phyloP scores from a whole-genome alignment of 2,329 filamentous ascomycete species.

The Leptographium radiaticola region DNA sequence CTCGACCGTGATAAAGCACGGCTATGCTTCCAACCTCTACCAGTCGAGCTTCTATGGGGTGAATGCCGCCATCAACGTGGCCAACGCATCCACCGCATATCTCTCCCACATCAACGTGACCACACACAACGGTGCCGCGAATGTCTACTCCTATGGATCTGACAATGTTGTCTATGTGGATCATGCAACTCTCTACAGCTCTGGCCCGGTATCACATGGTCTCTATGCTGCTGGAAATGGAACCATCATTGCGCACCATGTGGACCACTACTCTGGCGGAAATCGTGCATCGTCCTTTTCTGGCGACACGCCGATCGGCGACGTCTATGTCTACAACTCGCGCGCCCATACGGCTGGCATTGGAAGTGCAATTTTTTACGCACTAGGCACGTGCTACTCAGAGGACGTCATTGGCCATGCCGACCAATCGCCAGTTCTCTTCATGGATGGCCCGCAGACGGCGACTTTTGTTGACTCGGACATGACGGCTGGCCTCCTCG shows the following conservation, averaged over 20 bases:
- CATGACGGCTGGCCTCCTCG: conserved; percentile 5
- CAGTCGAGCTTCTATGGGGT: conserved; percentile 6
- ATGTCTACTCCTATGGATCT: conserved; percentile 5
- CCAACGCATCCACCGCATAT: conserved; percentile 3
- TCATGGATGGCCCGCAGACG: conserved; percentile 5
- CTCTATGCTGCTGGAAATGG: conserved; percentile 7
- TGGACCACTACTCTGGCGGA: conserved; percentile 6
- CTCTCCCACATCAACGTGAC: conserved; percentile 3
- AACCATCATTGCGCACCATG: conserved; percentile 2
- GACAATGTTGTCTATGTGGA: conserved; percentile 1
- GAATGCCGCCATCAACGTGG: conserved; percentile 8
- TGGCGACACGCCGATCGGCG: conserved; percentile 4
- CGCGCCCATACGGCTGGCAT: conserved; percentile 1
- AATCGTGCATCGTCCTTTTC: conserved; percentile 5
- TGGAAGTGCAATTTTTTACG: conserved; percentile 5
- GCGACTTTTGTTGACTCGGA: conserved; percentile 4
- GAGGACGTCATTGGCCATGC: conserved; percentile 1
- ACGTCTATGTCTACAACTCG: conserved; percentile 4
- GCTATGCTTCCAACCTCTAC: conserved; percentile 2
- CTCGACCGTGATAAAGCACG: conserved; percentile 1
- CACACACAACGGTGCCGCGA: conserved; percentile 5
- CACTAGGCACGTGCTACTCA: conserved; percentile 4
- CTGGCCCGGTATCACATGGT: conserved; percentile 4
- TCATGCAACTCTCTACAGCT: conserved; percentile 6
- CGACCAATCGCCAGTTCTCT: conserved; percentile 3